phyloP scores from a whole-genome alignment of 495 filamentous ascomycete species.

The Penicillium cataractarum region DNA sequence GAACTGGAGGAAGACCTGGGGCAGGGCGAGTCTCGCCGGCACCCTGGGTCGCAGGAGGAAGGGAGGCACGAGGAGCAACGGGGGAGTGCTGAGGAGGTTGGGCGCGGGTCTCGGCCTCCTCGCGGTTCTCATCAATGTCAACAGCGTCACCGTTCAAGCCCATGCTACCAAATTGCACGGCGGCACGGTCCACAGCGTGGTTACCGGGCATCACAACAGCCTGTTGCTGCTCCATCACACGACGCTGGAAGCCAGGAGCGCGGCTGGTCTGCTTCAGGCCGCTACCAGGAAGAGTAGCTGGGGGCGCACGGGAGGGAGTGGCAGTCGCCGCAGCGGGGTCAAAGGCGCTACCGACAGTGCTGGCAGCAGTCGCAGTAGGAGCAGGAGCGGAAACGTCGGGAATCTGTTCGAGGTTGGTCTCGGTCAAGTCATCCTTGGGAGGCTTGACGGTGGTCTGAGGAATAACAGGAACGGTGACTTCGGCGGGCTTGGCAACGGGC shows the following conservation, averaged over 20 bases:
- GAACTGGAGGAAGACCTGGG: constrained; percentile 68
- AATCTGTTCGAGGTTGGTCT: constrained; percentile 88
- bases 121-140: constrained; percentile 90
- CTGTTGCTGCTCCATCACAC: constrained; percentile 91
- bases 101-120: constrained; percentile 91
- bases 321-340: constrained; percentile 62
- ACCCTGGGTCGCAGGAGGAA: constrained; percentile 70
- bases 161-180: constrained; percentile 98
- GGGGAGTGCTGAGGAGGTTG: constrained; percentile 95
- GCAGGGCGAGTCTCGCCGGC: constrained; percentile 65
- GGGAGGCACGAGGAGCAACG: constrained; percentile 85
- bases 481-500: constrained; percentile 33
- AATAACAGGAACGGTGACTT: constrained; percentile 40
- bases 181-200: constrained; percentile 87
- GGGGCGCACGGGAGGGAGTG: constrained; percentile 63
- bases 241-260: constrained; percentile 75
- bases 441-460: constrained; percentile 62
- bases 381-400: constrained; percentile 76
- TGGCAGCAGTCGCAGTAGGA: constrained; percentile 82
- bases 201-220: constrained; percentile 99
- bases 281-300: constrained; percentile 71
- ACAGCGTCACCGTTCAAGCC: constrained; percentile 77
- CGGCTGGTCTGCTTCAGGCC: constrained; percentile 78
- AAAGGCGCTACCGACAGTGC: constrained; percentile 82
- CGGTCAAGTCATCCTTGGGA: constrained; percentile 84